These are phyloP conservation scores for Beauveria bassiana DNA, from an alignment of 2,329 filamentous ascomycete species.

Conservation along the genomic window DNA sequence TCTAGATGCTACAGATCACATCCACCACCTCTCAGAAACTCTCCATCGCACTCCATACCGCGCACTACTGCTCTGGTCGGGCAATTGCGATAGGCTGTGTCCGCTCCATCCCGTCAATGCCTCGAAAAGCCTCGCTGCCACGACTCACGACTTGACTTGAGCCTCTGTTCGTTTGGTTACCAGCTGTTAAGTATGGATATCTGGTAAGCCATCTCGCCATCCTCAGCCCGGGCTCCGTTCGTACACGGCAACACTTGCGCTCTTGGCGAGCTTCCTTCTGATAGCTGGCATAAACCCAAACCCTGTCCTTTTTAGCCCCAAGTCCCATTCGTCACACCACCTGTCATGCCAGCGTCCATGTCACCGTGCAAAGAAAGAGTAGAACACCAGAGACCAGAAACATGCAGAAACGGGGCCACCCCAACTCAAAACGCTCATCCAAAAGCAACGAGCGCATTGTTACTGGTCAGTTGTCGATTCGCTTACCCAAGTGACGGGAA, in stretches of 20 bases:
- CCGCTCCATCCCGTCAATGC: background rate
- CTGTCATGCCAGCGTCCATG: constrained; percentile 2
- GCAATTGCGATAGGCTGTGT: background rate
- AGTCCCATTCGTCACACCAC: constrained; percentile 1
- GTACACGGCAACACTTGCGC: background rate
- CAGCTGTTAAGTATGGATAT: background rate
- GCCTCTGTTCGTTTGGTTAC: background rate
- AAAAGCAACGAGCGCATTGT: constrained; percentile 6
- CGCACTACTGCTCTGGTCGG: too few species aligned
- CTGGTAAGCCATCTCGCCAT: background rate
- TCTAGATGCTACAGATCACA: constrained; percentile 4
- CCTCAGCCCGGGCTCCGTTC: background rate
- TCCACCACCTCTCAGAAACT: background rate
- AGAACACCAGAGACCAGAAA: background rate
- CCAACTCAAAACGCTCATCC: background rate
- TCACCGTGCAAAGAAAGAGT: background rate
- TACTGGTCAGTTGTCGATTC: background rate
- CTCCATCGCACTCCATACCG: background rate
- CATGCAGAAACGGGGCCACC: background rate
- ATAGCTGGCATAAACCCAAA: constrained; percentile 3
- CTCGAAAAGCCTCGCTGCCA: background rate
- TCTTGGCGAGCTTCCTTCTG: background rate
- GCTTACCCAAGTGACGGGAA: background rate
- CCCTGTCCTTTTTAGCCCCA: background rate
- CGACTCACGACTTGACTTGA: background rate